Evolutionary conservation across 345 rosid genomes (phyloP), one percentile per base, ranked within the genome.

Genomic region (Stellera chamaejasme): DNA sequence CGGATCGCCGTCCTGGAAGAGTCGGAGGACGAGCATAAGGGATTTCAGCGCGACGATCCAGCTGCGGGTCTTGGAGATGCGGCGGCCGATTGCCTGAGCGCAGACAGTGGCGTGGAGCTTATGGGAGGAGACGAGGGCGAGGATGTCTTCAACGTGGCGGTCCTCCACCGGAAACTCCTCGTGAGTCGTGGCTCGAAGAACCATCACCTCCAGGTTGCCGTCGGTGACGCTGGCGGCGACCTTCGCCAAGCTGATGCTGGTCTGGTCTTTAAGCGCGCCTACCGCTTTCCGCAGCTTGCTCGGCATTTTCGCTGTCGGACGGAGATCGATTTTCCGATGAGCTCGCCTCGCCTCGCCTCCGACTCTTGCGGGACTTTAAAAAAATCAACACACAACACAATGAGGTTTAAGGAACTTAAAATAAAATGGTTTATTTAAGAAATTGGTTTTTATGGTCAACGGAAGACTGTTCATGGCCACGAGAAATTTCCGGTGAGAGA

Each of bases 31-130:
- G 19, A 93, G 91, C 76, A 82, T 73, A 4, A 93, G 69, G 15
- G 94, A 84, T 58, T 93, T 93, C 11, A 89, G 66, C 5, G 89
- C 97, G 12, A 89, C 96, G 46, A 79, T 76, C 99, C 99, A 93
- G 11, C 74, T 89, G 26, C 78, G 55, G 0, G 99, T 93, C 52
- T 82, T 77, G 23, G 89, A 79, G 3, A 93, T 76, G 4, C 99
- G 72, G 27, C 72, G 79, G 36, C 84, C 74, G 26, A 89, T 75
- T 26, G 68, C 78, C 27, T 73, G 70, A 12, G 94, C 94, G 58
- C 94, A 84, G 19, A 83, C 48, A 2, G 75, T 79, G 2, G 91
- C 91, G 7, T 72, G 66, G 10, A 68, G 66, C 60, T 73, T 81
- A 67, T 80, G 73, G 10, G 86, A 78, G 3, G 86, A 72, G 2